Base-by-base conservation (phyloP, 495 filamentous ascomycete genomes). In the Clohesyomyces aquaticus region DNA sequence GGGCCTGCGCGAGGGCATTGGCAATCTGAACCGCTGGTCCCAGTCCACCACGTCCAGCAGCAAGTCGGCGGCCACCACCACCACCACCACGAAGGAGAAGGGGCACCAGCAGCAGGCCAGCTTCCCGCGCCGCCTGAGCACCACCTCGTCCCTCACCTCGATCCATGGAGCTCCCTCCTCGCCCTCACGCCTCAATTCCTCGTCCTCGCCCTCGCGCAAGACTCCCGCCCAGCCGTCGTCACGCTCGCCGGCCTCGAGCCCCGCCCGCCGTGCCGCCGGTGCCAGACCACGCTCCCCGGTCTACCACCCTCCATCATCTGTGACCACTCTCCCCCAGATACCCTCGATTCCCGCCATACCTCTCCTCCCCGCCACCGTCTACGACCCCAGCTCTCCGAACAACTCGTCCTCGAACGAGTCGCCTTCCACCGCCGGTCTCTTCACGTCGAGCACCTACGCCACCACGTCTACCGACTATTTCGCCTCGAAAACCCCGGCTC, bases 21-120 rank as follows among this genome's bases (percentile, higher is more conserved):
- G 83, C 29, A 91, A 86, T 60, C 80, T 91, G 70, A 91, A 93
- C 74, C 86, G 90, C 55, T 93, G 89, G 91, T 93, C 89, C 26
- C 84, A 87, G 26, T 91, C 88, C 3, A 90, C 91, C 21, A 71
- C 82, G 10, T 91, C 87, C 46, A 92, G 88, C 73, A 83, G 78
- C 48, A 75, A 80, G 28, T 88, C 88, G 41, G 76, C 80, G n/a
- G n/a, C n/a, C n/a, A n/a, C n/a, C n/a, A n/a, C n/a, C n/a, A n/a
- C n/a, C n/a, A n/a, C n/a, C n/a, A n/a, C n/a, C n/a, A n/a, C n/a
- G 3, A 78, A 80, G 59, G 74, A 77, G 43, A 78, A 73, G 69
- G 81, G 71, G 48, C 49, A 60, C 25, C 25, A 10, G 9, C 4
- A 51, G n/a, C 32, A 48, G 26, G 16, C 61, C 11, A 85, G 78